Base-by-base conservation (phyloP, 1,284 basidiomycete species). In the Irpex lacteus region DNA sequence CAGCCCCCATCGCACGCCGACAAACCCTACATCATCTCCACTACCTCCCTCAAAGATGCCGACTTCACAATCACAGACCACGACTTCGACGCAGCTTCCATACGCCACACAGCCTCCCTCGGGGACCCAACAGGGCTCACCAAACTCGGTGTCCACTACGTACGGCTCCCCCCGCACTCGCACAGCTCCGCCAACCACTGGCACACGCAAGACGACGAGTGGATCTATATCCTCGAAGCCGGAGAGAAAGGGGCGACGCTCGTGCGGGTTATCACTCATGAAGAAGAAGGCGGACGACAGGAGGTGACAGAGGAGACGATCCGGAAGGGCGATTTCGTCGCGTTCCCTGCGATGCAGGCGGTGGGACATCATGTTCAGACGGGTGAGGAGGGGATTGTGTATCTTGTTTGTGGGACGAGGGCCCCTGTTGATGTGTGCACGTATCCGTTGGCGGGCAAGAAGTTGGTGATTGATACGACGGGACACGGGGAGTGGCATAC, bases 121-220 rank as follows among this genome's bases (percentile, higher is more conserved):
- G 70, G 72, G 32, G 72, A 73, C 63, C 60, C 32, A 53, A 66
- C 67, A 5, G 72, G 72, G 2, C 64, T 74, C 21, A 68, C 70
- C 13, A 69, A 69, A 64, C 65, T 68, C 5, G 72, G 68, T 55
- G 69, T 74, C 32, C 73, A 74, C 62, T 61, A 69, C 67, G 68
- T 67, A 56, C 70, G 68, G 34, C 63, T 71, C 21, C 66, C 69
- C 3, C 68, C 73, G 3, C 59, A 66, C 59, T 67, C 65, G 52
- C 68, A 65, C 56, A 72, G 69, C 62, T 66, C 69, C 19, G 68
- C 69, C 26, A 54, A 69, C 32, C 73, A 74, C 66, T 73, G 71
- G 68, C 73, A 74, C 64, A 68, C 60, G 38, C 61, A 66, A 38
- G 71, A 72, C 47, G 73, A 74, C 64, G 73, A 74, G 64, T 74